These are phyloP conservation scores for Hypholoma sublateritium DNA, from an alignment of 768 basidiomycete species.

Conservation along the genomic window DNA sequence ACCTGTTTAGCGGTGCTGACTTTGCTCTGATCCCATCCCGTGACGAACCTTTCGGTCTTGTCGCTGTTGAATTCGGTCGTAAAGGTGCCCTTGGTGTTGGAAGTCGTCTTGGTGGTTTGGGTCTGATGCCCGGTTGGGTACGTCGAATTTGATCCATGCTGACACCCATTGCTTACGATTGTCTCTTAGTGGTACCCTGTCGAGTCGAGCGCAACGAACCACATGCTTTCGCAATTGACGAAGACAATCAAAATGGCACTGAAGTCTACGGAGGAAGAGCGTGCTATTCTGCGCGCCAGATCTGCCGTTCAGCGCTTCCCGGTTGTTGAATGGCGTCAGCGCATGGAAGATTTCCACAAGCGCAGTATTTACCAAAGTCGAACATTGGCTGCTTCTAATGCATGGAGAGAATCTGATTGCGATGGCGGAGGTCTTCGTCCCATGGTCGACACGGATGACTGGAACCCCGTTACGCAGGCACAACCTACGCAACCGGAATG, in stretches of 20 bases:
- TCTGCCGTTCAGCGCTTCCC: slow-evolving; percentile 97
- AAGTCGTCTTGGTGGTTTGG: slow-evolving; percentile 89
- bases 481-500: slow-evolving; percentile 75
- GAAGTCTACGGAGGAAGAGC: slow-evolving; percentile 87
- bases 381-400: slow-evolving; percentile 62
- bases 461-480: slow-evolving; percentile 70
- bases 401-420: slow-evolving; percentile 78
- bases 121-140: slow-evolving; percentile 98
- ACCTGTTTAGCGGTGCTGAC: slow-evolving; percentile 92
- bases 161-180: background rate
- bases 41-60: slow-evolving; percentile 94
- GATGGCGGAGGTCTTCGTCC: slow-evolving; percentile 44
- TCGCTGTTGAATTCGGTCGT: slow-evolving; percentile 94
- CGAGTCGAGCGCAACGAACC: slow-evolving; percentile 87
- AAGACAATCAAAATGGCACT: slow-evolving; percentile 95
- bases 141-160: slow-evolving; percentile 26
- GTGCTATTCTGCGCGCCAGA: slow-evolving; percentile 88
- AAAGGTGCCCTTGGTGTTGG: slow-evolving; percentile 97
- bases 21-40: slow-evolving; percentile 95
- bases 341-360: slow-evolving; percentile 92
- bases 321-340: slow-evolving; percentile 96
- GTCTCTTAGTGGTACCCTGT: slow-evolving; percentile 88
- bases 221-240: slow-evolving; percentile 92
- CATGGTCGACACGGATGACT: slow-evolving; percentile 73
- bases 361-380: slow-evolving; percentile 80